A percentile compares a stretch with the other conserved stretches of the same genome.
Evolutionary conservation across 495 filamentous ascomycete genomes (phyloP).

Genomic region (Penicillium canescens): DNA sequence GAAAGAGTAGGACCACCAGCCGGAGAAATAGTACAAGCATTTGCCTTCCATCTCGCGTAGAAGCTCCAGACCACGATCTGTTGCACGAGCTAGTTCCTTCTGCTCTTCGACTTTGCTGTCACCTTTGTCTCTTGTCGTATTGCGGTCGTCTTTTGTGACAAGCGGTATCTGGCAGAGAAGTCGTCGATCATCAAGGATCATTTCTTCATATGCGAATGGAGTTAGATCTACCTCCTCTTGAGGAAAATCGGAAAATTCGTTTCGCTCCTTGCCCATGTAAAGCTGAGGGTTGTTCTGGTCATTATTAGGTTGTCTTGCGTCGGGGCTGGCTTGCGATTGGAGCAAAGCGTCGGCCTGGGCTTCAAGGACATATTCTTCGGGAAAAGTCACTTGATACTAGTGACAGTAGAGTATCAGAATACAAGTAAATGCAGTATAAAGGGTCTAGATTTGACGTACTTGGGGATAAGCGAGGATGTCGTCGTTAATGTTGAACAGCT

Average conservation of each 20-base stretch:
- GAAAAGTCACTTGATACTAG: slow-evolving; percentile 82
- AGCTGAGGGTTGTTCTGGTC: slow-evolving; percentile 29
- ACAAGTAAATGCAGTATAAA: background rate
- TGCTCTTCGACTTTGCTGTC: slow-evolving; percentile 66
- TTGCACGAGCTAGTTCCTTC: slow-evolving; percentile 81
- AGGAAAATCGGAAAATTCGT: slow-evolving; percentile 4
- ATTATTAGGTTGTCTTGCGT: slow-evolving; percentile 7
- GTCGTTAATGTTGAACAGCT: slow-evolving; percentile 79
- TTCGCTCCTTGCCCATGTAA: slow-evolving; percentile 16
- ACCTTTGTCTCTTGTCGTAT: slow-evolving; percentile 59
- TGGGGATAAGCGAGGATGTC: slow-evolving; percentile 92
- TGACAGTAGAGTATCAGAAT: background rate
- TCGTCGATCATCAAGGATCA: slow-evolving; percentile 66
- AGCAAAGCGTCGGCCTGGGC: slow-evolving; percentile 63
- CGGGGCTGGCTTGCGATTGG: slow-evolving; percentile 30
- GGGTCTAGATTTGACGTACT: slow-evolving; percentile 45
- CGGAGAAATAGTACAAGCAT: slow-evolving; percentile 87
- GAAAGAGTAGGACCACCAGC: slow-evolving; percentile 98
- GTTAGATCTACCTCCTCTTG: background rate
- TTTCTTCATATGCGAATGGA: slow-evolving; percentile 44
- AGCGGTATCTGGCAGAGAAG: slow-evolving; percentile 87
- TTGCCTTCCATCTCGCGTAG: slow-evolving; percentile 80
- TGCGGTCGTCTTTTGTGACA: slow-evolving; percentile 47
- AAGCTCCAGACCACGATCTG: slow-evolving; percentile 85
- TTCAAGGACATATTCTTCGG: slow-evolving; percentile 72